These are phyloP conservation scores for Asterophora lycoperdoides DNA, from an alignment of 768 basidiomycete species.

Conservation along the genomic window DNA sequence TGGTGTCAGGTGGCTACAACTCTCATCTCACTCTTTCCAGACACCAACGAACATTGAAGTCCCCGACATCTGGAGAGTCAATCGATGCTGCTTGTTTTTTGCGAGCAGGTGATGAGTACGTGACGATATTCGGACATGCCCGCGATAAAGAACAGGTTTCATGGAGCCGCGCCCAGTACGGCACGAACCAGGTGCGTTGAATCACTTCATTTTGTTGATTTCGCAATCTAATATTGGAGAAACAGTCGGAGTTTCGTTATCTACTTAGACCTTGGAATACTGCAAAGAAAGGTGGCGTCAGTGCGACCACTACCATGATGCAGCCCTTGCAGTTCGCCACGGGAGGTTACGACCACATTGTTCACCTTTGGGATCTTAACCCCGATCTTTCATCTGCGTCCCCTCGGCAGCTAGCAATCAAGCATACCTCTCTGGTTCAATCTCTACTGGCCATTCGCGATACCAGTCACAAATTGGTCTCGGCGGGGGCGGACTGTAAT, in stretches of 20 bases:
- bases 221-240: neutral
- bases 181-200: conserved; percentile 21
- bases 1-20: neutral
- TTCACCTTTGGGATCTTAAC: conserved; percentile 44
- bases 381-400: conserved; percentile 29
- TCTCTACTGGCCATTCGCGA: conserved; percentile 40
- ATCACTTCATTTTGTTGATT: neutral
- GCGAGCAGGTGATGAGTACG: conserved; percentile 16
- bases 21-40: conserved; percentile 11
- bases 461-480: conserved; percentile 42
- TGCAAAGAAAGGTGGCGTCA: conserved; percentile 38
- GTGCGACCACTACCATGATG: conserved; percentile 38
- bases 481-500: conserved; percentile 46
- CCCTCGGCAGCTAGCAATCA: conserved; percentile 31
- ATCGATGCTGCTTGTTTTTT: conserved; percentile 43
- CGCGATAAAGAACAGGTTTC: conserved; percentile 33
- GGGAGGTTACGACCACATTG: conserved; percentile 45
- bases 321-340: conserved; percentile 41
- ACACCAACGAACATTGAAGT: conserved; percentile 14
- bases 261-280: conserved; percentile 25
- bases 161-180: conserved; percentile 15
- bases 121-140: conserved; percentile 35
- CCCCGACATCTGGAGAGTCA: conserved; percentile 22
- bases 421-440: conserved; percentile 40
- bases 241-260: conserved; percentile 13